Base-by-base conservation (phyloP, 75 land plant species). In the Adiantum capillusveneris region DNA sequence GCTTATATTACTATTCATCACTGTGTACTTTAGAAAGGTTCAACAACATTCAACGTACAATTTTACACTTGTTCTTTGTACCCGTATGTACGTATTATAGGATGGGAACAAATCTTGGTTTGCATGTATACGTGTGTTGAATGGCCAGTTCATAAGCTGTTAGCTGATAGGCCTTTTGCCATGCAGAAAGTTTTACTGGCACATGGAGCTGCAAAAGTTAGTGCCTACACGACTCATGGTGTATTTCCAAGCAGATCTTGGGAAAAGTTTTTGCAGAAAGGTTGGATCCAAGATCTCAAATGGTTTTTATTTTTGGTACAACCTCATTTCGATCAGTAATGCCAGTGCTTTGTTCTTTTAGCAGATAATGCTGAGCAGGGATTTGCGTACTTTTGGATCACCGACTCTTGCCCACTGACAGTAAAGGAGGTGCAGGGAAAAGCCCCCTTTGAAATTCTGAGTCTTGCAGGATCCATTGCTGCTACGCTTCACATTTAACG, bases 181-280 rank as follows among this genome's bases (percentile, higher is more conserved):
- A 14, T 46, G 49, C 74, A 92, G 97, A 92, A 83, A 83, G 80
- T 88, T 14, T 53, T 92, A 59, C 80, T 83, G 25, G 70, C 79
- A 9, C 81, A 82, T 56, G 97, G 97, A 65, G 95, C 97, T 29
- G 57, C 72, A 44, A 88, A 85, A 75, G 73, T 92, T 49, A 92
- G 97, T 69, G 97, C 97, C 5, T 92, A 88, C 64, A 90, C 83
- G 7, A 92, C 97, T 39, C 97, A 92, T 75, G 97, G 95, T 22
- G 92, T 92, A 21, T 92, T 92, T 51, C 97, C 97, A 19, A 84
- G 88, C 27, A 68, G 57, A 25, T 74, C 97, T 26, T 92, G 97
- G 97, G 66, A 85, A 62, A 76, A 80, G 21, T 88, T 92, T 71
- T 41, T 75, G 58, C 83, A 80, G 55, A 81, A 77, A 25, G 62